phyloP scores from a whole-genome alignment of 225 moss, liverwort and hornwort genomes.

The Neckera pumila region DNA sequence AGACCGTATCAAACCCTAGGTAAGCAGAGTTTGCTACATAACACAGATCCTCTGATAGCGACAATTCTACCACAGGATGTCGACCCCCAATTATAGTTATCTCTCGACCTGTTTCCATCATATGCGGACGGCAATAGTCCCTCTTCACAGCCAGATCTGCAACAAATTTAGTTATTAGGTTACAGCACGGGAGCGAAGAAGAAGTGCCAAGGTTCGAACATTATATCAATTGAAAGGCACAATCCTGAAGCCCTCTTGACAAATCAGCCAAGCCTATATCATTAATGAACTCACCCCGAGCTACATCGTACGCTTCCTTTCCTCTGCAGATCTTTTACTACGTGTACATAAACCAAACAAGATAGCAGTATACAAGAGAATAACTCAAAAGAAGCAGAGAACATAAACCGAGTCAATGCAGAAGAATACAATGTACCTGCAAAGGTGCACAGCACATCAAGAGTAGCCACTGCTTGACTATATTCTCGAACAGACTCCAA shows the following conservation, averaged over 20 bases:
- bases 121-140: slow-evolving; percentile 49
- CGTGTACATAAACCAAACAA: neutral
- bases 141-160: slow-evolving; percentile 66
- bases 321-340: neutral
- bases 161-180: neutral
- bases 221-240: neutral
- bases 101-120: slow-evolving; percentile 54
- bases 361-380: neutral
- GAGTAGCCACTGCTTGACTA: slow-evolving; percentile 50
- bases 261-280: neutral
- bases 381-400: neutral
- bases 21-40: slow-evolving; percentile 59
- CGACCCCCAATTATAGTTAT: slow-evolving; percentile 58
- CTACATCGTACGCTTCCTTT: neutral
- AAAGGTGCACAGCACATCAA: slow-evolving; percentile 64
- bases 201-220: neutral
- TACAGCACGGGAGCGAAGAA: neutral
- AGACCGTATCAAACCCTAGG: slow-evolving; percentile 23
- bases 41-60: slow-evolving; percentile 19
- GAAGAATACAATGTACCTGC: slow-evolving; percentile 33
- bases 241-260: neutral
- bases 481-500: slow-evolving; percentile 51
- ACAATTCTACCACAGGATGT: slow-evolving; percentile 60
- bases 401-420: neutral
- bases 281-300: neutral